Evolutionary conservation across 192 early-diverging fungal genomes (phyloP).

Genomic region (Lobosporangium transversale): DNA sequence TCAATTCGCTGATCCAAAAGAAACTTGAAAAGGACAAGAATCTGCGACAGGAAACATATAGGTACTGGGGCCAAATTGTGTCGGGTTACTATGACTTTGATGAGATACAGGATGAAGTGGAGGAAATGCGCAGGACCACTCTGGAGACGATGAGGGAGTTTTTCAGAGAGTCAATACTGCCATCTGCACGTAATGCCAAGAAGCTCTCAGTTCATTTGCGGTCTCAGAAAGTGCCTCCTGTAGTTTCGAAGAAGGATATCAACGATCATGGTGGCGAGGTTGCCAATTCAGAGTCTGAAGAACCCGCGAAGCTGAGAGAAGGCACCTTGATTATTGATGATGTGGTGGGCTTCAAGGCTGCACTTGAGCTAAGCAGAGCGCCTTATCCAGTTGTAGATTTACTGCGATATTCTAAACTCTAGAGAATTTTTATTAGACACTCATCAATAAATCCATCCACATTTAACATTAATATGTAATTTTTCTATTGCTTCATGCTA

Average conservation of each 20-base stretch:
- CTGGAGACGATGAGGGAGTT: conserved; percentile 67
- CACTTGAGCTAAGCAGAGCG: conserved; percentile 56
- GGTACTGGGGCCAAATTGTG: conserved; percentile 80
- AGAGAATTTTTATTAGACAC: background rate
- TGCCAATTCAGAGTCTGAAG: conserved; percentile 18
- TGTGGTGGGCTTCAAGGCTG: conserved; percentile 60
- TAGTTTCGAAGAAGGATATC: conserved; percentile 20
- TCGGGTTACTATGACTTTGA: conserved; percentile 91
- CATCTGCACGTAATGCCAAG: conserved; percentile 58
- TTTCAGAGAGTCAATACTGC: conserved; percentile 65
- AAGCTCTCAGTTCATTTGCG: conserved; percentile 78
- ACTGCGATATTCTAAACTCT: conserved; percentile 35
- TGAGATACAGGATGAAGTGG: conserved; percentile 69
- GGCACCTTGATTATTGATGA: conserved; percentile 56
- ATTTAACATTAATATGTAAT: no score
- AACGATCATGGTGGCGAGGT: conserved; percentile 46
- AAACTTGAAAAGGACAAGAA: conserved; percentile 91
- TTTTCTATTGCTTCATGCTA: no score
- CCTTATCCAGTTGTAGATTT: conserved; percentile 52
- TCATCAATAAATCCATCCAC: no score
- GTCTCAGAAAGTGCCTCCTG: conserved; percentile 62
- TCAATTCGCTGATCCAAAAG: conserved; percentile 73
- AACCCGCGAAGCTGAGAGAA: conserved; percentile 39
- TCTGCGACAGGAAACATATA: conserved; percentile 75
- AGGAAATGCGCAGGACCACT: conserved; percentile 59